Base-by-base conservation (phyloP, 495 filamentous ascomycete genomes). In the Penicillium goetzii region DNA sequence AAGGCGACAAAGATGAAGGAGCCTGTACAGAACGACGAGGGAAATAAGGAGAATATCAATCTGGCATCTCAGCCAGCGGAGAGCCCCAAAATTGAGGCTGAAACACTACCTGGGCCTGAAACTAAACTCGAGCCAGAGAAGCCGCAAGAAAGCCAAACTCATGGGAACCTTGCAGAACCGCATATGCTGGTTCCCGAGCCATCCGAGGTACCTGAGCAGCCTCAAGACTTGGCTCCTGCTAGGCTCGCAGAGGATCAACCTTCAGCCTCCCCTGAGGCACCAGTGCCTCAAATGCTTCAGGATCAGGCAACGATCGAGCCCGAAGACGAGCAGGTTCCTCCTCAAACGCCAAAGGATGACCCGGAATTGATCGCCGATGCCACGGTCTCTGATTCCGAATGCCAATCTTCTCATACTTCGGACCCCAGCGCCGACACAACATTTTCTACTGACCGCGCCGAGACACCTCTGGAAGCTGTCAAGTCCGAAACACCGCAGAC, bases 21-120 rank as follows among this genome's bases (percentile, higher is more conserved):
- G 26, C 23, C 52, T 41, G 34, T 50, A 1, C 34, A 49, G 41
- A 14, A 26, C 36, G 28, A 59, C 36, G 68, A 67, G 32, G 71
- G 71, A 25, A 69, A 79, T 55, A 79, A 76, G 59, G 76, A 76
- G 53, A 77, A 78, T 65, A 60, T 72, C 40, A 61, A 59, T 49
- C 55, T 71, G 28, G 49, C 60, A 8, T 8, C 30, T 26, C 21
- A 53, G 50, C 56, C 21, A 1, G 61, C 61, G 36, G 45, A 8
- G 4, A 51, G 47, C 12, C 47, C 47, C 25, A 30, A 51, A 30
- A 30, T 51, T 26, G 47, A 30, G 47, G 47, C 47, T 51, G 25
- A 51, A 51, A 51, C 25, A 30, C 3, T 34, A n/a, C 25, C 34
- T 15, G 30, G 30, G 17, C 56, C 53, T 14, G 52, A 66, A 38